Conservation (phyloP, 2,329 filamentous ascomycete genomes). For the Eutypa lata region DNA sequence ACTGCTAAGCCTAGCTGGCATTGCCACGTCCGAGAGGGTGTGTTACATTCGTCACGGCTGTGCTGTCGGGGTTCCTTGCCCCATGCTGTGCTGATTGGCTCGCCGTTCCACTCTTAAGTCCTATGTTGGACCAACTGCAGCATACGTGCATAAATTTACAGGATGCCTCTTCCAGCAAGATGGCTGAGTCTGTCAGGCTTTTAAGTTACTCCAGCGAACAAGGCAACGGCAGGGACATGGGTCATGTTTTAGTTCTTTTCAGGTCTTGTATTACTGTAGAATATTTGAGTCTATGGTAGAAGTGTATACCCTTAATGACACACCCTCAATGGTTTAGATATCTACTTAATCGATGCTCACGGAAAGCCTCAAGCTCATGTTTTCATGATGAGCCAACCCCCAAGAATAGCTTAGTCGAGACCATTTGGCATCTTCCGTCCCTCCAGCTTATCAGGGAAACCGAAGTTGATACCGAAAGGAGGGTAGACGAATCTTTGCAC, state of each 20-base stretch:
- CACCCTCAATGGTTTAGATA: neutral
- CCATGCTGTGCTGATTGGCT: neutral
- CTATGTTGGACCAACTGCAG: neutral
- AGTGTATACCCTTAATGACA: no score
- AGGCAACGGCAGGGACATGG: no score
- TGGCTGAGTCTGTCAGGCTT: no score
- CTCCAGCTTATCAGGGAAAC: slow-evolving; percentile 64
- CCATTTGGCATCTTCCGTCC: slow-evolving; percentile 26
- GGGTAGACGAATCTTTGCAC: slow-evolving; percentile 65
- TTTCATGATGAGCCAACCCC: neutral
- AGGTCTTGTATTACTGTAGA: no score
- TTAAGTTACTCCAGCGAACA: no score
- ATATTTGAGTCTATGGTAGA: no score
- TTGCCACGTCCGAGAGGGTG: no score
- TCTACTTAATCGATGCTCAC: neutral
- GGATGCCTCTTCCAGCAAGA: no score
- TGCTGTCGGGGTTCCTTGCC: no score
- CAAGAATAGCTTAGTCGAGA: slow-evolving; percentile 1
- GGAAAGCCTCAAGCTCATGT: neutral
- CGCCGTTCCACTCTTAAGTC: neutral
- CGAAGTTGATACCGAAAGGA: slow-evolving; percentile 65
- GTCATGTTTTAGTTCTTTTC: no score
- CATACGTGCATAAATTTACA: neutral
- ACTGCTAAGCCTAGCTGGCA: no score
- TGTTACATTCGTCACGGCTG: no score